Base-by-base conservation (phyloP, 2,329 filamentous ascomycete species). In the Colletotrichum camelliae region DNA sequence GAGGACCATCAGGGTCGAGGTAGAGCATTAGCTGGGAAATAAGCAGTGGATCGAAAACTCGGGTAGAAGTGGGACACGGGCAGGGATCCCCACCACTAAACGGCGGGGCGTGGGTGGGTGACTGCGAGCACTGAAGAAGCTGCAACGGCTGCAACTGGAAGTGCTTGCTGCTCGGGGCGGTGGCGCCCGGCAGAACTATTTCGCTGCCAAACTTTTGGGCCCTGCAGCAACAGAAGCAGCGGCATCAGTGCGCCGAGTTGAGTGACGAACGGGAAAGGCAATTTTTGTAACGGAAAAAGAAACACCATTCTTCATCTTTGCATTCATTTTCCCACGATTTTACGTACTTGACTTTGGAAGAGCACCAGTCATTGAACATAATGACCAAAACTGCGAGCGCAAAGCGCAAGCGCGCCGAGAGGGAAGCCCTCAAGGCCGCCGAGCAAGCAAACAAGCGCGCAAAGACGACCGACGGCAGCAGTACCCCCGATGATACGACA, bases 401-500 rank as follows among this genome's bases (percentile, higher is more conserved):
- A 21, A 78, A 78, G 73, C 73, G 77, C 39, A 78, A 78, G 68
- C 77, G 77, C 68, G 77, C 77, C 58, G 77, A 77, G 74, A 71
- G 77, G 48, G 76, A 78, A 31, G 76, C 77, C 60, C 67, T 77
- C 65, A 78, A 77, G 65, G 70, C 73, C 37, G 68, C 67, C 9
- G 70, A 73, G 16, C 69, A 72, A 4, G 64, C 77, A 48, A 67
- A 73, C 69, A 78, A 78, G 52, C 75, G 79, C 62, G 77, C 80
- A 67, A 85, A 85, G 65, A 81, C 75, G 24, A 68, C 77, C 43
- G 81, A 80, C n/a, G 76, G 64, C 55, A 67, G 33, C 21, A 58
- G 37, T 48, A 33, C 67, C 15, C 48, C 72, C 43, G 33, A 29
- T 43, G 64, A 65, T 55, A 18, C 65, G 33, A 31, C 15, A 21